phyloP scores from a whole-genome alignment of 148 eudicot genomes.

The Camellia japonica region DNA sequence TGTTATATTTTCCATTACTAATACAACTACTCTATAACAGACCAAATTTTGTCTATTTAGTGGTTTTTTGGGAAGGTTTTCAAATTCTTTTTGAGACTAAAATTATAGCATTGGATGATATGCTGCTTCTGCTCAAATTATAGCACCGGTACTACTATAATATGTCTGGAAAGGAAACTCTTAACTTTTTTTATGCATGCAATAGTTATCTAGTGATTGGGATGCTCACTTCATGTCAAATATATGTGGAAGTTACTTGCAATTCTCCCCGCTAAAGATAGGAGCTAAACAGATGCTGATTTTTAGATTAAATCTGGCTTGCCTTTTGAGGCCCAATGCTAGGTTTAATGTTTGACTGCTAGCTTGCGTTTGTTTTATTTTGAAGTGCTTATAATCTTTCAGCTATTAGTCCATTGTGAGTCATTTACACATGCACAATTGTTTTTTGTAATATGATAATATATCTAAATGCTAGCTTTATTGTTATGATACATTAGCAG shows the following conservation, averaged over 20 bases:
- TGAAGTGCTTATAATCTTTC: not conserved
- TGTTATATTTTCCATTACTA: not conserved
- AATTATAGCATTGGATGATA: not conserved
- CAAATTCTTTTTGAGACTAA: not conserved
- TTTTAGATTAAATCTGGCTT: not conserved
- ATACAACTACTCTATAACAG: not conserved
- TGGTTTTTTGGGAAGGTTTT: not conserved
- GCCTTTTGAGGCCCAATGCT: not conserved
- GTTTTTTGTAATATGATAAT: not conserved
- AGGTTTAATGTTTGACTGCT: not conserved
- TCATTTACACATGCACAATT: not conserved
- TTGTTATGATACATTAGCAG: not conserved
- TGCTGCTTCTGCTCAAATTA: not conserved
- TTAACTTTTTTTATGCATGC: not conserved
- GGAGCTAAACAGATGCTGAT: not conserved
- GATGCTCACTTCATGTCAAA: not conserved
- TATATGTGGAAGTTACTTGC: not conserved
- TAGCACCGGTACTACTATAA: not conserved
- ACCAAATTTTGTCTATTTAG: not conserved
- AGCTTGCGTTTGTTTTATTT: not conserved
- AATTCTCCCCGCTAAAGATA: not conserved
- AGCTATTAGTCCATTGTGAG: not conserved
- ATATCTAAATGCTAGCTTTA: slow-evolving; percentile 3
- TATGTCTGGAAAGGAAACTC: too few relatives aligned
- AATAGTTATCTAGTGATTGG: not conserved